These are phyloP conservation scores for Aegilops speltoides DNA, from an alignment of 176 grass and related monocot species.

Conservation along the genomic window DNA sequence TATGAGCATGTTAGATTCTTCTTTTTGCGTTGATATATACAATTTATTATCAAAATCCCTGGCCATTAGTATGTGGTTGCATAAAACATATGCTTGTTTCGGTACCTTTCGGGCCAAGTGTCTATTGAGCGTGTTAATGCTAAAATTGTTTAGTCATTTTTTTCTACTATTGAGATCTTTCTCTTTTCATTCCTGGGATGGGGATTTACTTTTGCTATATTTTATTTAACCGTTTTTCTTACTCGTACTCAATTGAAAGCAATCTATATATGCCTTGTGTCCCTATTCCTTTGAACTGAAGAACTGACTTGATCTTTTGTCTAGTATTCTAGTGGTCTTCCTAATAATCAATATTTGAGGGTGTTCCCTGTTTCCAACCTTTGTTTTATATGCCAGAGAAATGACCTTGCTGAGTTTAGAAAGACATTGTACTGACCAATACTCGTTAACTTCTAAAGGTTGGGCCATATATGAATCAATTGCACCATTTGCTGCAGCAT, in stretches of 20 bases:
- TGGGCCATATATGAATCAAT: too few relatives aligned
- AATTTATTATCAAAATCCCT: background rate
- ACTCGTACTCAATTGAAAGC: background rate
- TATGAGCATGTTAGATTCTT: background rate
- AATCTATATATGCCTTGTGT: too few relatives aligned
- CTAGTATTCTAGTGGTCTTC: too few relatives aligned
- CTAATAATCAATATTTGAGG: too few relatives aligned
- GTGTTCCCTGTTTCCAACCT: too few relatives aligned
- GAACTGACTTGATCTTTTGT: too few relatives aligned
- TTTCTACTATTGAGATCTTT: background rate
- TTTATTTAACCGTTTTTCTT: background rate
- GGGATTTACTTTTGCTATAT: background rate
- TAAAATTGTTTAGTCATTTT: background rate
- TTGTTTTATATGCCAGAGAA: too few relatives aligned
- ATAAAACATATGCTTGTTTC: background rate
- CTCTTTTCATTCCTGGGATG: background rate
- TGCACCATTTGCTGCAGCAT: too few relatives aligned
- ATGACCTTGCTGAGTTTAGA: too few relatives aligned
- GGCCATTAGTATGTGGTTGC: background rate
- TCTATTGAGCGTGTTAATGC: background rate
- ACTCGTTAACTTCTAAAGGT: too few relatives aligned
- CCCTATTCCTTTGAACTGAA: too few relatives aligned
- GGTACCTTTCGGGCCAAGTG: background rate
- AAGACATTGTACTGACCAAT: too few relatives aligned
- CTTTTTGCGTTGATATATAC: background rate